phyloP scores from a whole-genome alignment of 805 yeast genomes.

The Tetrapisispora fleetii region DNA sequence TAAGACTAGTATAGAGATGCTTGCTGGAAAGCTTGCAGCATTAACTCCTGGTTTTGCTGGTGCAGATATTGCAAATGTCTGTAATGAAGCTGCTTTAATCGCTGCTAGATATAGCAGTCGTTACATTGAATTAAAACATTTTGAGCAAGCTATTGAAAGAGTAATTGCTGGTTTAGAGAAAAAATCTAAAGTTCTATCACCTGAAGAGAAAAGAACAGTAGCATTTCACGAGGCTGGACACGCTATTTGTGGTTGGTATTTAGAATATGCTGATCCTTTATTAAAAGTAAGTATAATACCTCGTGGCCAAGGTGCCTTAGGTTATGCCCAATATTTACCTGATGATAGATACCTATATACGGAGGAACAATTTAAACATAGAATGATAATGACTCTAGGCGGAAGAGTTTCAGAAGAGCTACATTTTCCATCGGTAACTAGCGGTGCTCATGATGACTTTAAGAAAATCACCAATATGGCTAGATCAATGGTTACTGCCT shows the following conservation, averaged over 20 bases:
- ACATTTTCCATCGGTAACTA: slow-evolving; percentile 82
- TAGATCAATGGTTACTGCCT: slow-evolving; percentile 78
- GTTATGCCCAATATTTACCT: slow-evolving; percentile 95
- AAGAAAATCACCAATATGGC: slow-evolving; percentile 94
- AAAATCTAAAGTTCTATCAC: slow-evolving; percentile 71
- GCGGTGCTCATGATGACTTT: slow-evolving; percentile 95
- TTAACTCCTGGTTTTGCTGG: slow-evolving; percentile 97
- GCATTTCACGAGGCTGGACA: slow-evolving; percentile 99
- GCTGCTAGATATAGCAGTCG: slow-evolving; percentile 79
- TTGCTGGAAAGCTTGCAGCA: slow-evolving; percentile 85
- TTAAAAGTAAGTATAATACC: slow-evolving; percentile 95
- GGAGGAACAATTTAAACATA: slow-evolving; percentile 68
- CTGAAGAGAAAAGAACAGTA: slow-evolving; percentile 80
- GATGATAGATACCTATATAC: slow-evolving; percentile 78
- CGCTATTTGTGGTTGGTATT: slow-evolving; percentile 96
- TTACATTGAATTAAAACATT: slow-evolving; percentile 66
- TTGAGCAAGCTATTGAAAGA: slow-evolving; percentile 94
- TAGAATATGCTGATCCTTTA: slow-evolving; percentile 85
- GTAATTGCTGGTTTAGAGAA: slow-evolving; percentile 94
- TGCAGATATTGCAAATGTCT: slow-evolving; percentile 95
- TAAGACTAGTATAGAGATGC: slow-evolving; percentile 39
- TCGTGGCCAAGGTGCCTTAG: slow-evolving; percentile 92
- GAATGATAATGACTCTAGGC: slow-evolving; percentile 95
- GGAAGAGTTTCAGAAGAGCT: slow-evolving; percentile 96
- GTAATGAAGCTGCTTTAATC: slow-evolving; percentile 94